These are phyloP conservation scores for Suaeda aralocaspica DNA, from an alignment of 148 eudicot genomes.

Conservation along the genomic window DNA sequence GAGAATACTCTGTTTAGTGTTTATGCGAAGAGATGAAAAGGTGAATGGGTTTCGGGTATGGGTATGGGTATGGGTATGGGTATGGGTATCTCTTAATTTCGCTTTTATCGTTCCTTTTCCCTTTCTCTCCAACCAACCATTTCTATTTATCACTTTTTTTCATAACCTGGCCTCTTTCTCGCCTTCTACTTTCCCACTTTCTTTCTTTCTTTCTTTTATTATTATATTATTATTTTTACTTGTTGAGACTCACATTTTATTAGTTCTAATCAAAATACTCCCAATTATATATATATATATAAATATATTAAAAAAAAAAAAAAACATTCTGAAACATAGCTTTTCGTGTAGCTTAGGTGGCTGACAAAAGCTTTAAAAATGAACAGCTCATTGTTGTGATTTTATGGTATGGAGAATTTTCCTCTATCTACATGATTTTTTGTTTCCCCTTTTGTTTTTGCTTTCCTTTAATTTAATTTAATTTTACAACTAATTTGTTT, in stretches of 20 bases:
- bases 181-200: conserved; percentile 6
- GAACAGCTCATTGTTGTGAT: conserved; percentile 48
- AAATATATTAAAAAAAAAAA: no score
- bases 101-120: neutral
- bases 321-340: conserved; percentile 32
- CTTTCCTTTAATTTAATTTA: neutral
- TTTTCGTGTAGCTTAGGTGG: conserved; percentile 60
- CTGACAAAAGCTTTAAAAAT: conserved; percentile 43
- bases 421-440: neutral
- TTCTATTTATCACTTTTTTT: neutral
- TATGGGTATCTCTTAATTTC: no score
- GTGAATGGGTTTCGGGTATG: no score
- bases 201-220: no score
- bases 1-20: no score
- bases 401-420: conserved; percentile 8
- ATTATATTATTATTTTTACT: no score
- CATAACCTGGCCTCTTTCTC: neutral
- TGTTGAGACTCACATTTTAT: no score
- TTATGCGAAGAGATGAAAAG: no score
- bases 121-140: conserved; percentile 4
- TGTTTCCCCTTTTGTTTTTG: neutral
- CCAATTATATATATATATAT: no score
- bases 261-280: no score
- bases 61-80: no score
- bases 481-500: neutral